Base-by-base conservation (phyloP, 805 yeast genomes). In the Candida glaebosa region DNA sequence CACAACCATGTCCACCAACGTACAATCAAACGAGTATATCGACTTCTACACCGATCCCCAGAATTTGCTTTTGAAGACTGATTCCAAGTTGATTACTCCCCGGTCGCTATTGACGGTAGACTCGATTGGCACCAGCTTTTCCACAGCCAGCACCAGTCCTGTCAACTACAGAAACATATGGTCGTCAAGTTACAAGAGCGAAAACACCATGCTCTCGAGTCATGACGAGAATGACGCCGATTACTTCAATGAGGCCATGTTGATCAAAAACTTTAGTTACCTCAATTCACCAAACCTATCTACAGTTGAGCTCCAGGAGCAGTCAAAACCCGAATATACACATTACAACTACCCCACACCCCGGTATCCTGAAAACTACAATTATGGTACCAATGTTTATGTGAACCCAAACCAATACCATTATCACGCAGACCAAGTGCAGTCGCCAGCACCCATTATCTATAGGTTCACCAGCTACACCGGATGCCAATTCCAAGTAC, bases 91-190 rank as follows among this genome's bases (percentile, higher is more conserved):
- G 31, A 53, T 56, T 38, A 50, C 59, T 2, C 53, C 56, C 18
- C 41, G 48, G 33, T 45, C 60, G 5, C 39, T 53, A 5, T 47
- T 47, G 10, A 42, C 42, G 2, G 49, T 56, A 3, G 51, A 50
- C 30, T 46, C 51, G 2, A 44, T 51, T 24, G 15, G 20, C 2
- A 10, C 19, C 17, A 28, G 22, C 14, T 31, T 19, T 4, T 15
- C n/a, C n/a, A 22, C 10, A 22, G 10, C 10, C 26, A 22, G 33
- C 14, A 28, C 31, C 9, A 28, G 44, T 24, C 52, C 48, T 12
- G 12, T 43, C 5, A 36, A 24, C n/a, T 39, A 31, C 18, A 41
- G 41, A 32, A 54, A 47, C 35, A 57, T 57, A 18, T 57, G 61
- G 61, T 46, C 58, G 3, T 20, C 42, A 8, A 32, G 38, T 18